Evolutionary conservation across 2,329 filamentous ascomycete genomes (phyloP), one percentile per base, ranked within the genome.

Genomic region (Nemania abortiva): DNA sequence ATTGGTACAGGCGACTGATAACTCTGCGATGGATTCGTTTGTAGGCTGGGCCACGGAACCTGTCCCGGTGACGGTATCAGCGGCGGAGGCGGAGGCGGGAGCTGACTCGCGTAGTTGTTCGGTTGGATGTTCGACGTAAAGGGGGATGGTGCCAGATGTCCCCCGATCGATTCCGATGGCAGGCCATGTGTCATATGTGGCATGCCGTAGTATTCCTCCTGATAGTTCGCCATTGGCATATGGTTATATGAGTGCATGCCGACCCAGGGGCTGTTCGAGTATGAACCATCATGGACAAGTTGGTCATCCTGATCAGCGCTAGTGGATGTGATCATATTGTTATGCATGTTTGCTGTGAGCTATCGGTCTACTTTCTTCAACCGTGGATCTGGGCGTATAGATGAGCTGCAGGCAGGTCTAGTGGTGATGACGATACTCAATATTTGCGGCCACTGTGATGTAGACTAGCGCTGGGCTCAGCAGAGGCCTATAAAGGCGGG

Each of bases 21-120:
- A 73, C 81, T 88, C 52, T 88, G 77, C 11, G 76, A 85, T 53
- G 92, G 91, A 72, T 91, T 92, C 54, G 91, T 92, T 78, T 95
- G 84, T 87, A 94, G 91, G 79, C 92, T 95, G 7, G 93, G 93
- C 93, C 93, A 97, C 71, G 71, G 70, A 29, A 78, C 76, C 34
- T 87, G 85, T 59, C 86, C 79, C 71, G 91, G 86, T 55, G 86
- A 86, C 24, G 91, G 90, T 83, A 92, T 92, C 74, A 93, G 90
- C 72, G 95, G 83, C 77, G 92, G 91, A 53, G 95, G 83, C 77
- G 92, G 91, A 52, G 77, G 76, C 24, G 92, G 89, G 22, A 92
- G 82, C 70, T 88, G 88, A 68, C 83, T 76, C 10, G 82, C 75
- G 63, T 84, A 81, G 55, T 75, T 77, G 71, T 71, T 81, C 49